Evolutionary conservation across 345 rosid species (phyloP), one percentile per base, ranked within the genome.

Genomic region (Fremontodendron californicum): DNA sequence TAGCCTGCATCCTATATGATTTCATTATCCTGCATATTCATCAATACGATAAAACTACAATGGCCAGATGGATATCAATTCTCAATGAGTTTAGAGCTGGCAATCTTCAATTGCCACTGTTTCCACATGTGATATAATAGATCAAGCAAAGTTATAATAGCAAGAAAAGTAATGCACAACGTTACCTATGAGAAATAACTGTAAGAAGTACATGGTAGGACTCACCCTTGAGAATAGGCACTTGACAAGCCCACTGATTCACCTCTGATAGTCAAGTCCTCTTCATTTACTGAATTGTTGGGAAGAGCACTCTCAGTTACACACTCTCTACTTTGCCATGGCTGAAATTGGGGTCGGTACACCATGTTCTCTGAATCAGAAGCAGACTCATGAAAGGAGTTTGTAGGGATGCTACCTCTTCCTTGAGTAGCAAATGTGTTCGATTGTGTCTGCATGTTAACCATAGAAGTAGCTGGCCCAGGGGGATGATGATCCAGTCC

Each of bases 161-260:
- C 29, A 21, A 43, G 29, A 46, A 31, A 62, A 31, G 3, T 15
- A 62, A 61, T 15, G 0, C 40, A 62, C 9, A 31, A 5, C 16
- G 21, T 62, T 62, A 62, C 21, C 42, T 3, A 62, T 16, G 67
- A 49, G 48, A 65, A 65, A 19, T 19, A 61, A 2, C 27, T 71
- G 21, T 16, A 31, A 51, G 12, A 55, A 70, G 10, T 60, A 67
- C 57, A 39, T 29, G 43, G 45, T 37, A 55, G 71, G 43, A n/a
- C 84, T 82, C 83, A 93, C 98, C 92, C 90, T 86, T 90, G 89
- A 83, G 94, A 89, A 79, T 83, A 89, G 45, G 83, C 82, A 81
- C 78, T 86, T 62, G 97, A 90, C 62, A 84, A 46, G 72, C 75
- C 81, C 25, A 55, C 80, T 54, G 88, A 81, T 76, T 76, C 90